Evolutionary conservation across 2,329 filamentous ascomycete species (phyloP), one percentile per base, ranked within the genome.

Genomic region (Pezicula carpinea): DNA sequence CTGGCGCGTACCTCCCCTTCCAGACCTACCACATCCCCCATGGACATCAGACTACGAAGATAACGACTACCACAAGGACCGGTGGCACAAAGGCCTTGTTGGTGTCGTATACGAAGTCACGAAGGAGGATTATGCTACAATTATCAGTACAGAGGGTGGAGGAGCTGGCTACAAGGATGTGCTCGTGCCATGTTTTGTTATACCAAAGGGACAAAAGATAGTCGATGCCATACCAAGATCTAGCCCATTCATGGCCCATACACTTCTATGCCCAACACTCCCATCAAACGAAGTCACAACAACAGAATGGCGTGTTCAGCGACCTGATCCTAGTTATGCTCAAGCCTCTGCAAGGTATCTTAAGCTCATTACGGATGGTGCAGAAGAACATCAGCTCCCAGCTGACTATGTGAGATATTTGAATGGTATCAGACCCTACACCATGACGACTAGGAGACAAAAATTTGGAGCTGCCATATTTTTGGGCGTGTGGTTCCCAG

Each of bases 61-160:
- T 48, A 42, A 46, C 23, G 58, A 61, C 46, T 76, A 77, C 54
- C 70, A 77, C 57, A 78, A 80, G 58, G 71, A 77, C 44, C 70
- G 69, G 45, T 95, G 89, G 90, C 72, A 82, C 53, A 91, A 90
- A 60, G 88, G 89, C 4, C 76, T 99, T 2, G 80, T 96, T 34
- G 93, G 93, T 19, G 89, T 96, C 14, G 93, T 97, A 4, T 99
- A 99, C 70, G 91, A 97, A 69, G 89, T 97, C 23, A 96, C 90
- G 1, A 71, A 76, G 15, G 67, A 77, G 36, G 93, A 99, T 69
- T 99, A 88, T 64, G 77, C 83, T 6, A 86, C 80, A 50, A 96
- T 99, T 57, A 85, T 97, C 51, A 84, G 84, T 5, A 96, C 91
- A 5, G 93, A 99, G 65, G 92, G 92, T 43, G 91, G 88, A 26